phyloP scores from a whole-genome alignment of 164 flowering plant species.

The Dillenia suffruticosa region DNA sequence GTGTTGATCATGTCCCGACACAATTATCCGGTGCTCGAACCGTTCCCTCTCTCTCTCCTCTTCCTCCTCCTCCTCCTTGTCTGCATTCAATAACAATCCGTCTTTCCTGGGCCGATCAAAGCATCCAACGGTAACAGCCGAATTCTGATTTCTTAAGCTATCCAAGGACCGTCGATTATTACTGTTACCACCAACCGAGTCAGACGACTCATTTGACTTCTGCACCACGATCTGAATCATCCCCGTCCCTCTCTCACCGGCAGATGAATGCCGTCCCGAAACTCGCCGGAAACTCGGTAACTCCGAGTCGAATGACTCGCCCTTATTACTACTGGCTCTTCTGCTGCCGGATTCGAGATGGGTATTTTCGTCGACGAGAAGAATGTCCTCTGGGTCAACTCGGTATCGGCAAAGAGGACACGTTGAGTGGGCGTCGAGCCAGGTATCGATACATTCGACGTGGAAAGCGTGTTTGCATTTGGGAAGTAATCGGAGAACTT shows the following conservation, averaged over 20 bases:
- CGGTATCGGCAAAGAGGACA: slow-evolving; percentile 93
- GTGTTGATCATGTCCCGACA: slow-evolving; percentile 31
- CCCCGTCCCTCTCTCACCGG: slow-evolving; percentile 45
- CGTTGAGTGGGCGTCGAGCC: slow-evolving; percentile 96
- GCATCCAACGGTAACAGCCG: slow-evolving; percentile 32
- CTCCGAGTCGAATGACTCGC: no score
- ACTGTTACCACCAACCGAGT: neutral
- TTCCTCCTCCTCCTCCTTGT: slow-evolving; percentile 7
- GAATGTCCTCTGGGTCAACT: slow-evolving; percentile 86
- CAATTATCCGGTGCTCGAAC: slow-evolving; percentile 64
- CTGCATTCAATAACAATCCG: slow-evolving; percentile 32
- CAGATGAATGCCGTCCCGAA: slow-evolving; percentile 72
- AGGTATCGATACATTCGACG: slow-evolving; percentile 89
- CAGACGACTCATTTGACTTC: slow-evolving; percentile 2
- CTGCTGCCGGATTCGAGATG: neutral
- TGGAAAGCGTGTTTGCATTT: slow-evolving; percentile 97
- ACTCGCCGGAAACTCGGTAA: slow-evolving; percentile 19
- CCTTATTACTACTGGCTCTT: neutral
- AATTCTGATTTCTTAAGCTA: slow-evolving; percentile 13
- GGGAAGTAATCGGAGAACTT: slow-evolving; percentile 70
- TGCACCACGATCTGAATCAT: slow-evolving; percentile 19
- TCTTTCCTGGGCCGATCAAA: slow-evolving; percentile 55
- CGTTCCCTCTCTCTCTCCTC: slow-evolving; percentile 26
- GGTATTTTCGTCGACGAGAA: slow-evolving; percentile 33
- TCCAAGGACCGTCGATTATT: slow-evolving; percentile 19